These are phyloP conservation scores for Thelonectria olida DNA, from an alignment of 2,329 filamentous ascomycete genomes.

Conservation along the genomic window DNA sequence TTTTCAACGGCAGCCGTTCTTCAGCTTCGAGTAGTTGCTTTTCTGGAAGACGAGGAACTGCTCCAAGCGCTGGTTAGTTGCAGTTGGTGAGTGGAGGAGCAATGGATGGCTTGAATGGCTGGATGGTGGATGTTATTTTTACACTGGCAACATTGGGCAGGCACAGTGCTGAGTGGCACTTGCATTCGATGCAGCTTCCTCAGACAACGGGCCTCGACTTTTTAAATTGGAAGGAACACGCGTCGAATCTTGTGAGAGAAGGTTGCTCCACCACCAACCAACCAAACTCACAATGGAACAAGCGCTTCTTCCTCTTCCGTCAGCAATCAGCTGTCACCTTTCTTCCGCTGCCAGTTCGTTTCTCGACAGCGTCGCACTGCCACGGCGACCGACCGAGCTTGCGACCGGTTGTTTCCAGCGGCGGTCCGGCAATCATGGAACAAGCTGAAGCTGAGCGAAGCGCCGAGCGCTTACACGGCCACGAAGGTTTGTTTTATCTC, in stretches of 20 bases:
- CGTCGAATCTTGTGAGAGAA: slow-evolving; percentile 6
- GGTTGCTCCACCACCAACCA: slow-evolving; percentile 7
- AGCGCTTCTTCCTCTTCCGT: too few species aligned
- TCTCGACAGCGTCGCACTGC: too few species aligned
- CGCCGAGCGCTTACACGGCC: neutral
- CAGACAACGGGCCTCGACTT: slow-evolving; percentile 6
- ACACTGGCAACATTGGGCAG: neutral
- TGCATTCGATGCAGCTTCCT: slow-evolving; percentile 3
- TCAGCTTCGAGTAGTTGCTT: slow-evolving; percentile 6
- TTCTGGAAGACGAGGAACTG: neutral
- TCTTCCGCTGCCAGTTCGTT: neutral
- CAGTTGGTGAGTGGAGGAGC: neutral
- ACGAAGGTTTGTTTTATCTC: too few species aligned
- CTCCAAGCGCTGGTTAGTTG: slow-evolving; percentile 5
- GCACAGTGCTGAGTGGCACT: neutral
- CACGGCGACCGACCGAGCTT: slow-evolving; percentile 8
- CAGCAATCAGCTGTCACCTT: neutral
- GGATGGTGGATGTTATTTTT: slow-evolving; percentile 17
- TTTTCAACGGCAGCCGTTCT: neutral
- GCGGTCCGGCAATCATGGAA: slow-evolving; percentile 10
- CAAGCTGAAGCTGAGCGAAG: neutral
- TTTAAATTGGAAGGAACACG: slow-evolving; percentile 27
- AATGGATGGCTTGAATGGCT: too few species aligned
- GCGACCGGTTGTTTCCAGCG: slow-evolving; percentile 10
- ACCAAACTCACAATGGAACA: neutral